phyloP scores from a whole-genome alignment of 805 yeast species.

The Ogataea trehaloabstinens region DNA sequence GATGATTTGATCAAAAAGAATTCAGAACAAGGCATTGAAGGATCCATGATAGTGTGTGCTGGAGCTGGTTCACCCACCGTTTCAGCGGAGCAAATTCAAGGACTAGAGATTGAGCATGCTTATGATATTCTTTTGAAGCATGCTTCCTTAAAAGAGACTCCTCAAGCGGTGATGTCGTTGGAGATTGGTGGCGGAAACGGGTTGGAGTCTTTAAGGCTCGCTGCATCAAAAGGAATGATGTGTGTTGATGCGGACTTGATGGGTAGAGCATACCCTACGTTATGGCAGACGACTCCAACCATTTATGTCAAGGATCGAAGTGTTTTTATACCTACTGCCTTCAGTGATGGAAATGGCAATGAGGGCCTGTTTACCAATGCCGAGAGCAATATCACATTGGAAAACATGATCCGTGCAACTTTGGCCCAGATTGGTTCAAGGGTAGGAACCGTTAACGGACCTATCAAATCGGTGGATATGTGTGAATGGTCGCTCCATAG shows the following conservation, averaged over 20 bases:
- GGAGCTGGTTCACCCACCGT: conserved; percentile 48
- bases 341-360: conserved; percentile 42
- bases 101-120: conserved; percentile 36
- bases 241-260: conserved; percentile 43
- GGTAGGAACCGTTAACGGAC: conserved; percentile 36
- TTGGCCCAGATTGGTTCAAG: conserved; percentile 41
- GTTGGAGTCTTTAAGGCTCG: conserved; percentile 27
- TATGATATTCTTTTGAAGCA: conserved; percentile 29
- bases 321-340: conserved; percentile 22
- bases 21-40: conserved; percentile 28
- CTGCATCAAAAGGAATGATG: conserved; percentile 20
- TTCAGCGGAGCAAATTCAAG: conserved; percentile 40
- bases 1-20: conserved; percentile 28
- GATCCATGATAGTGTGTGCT: conserved; percentile 31
- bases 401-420: conserved; percentile 40
- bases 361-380: conserved; percentile 33
- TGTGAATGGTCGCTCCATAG: conserved; percentile 21
- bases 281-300: conserved; percentile 38
- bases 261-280: conserved; percentile 50
- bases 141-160: conserved; percentile 16
- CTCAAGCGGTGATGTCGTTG: conserved; percentile 36
- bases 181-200: conserved; percentile 49
- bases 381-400: conserved; percentile 33
- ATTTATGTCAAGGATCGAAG: conserved; percentile 25
- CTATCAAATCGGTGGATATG: conserved; percentile 20